Evolutionary conservation across 2,329 filamentous ascomycete genomes (phyloP), one percentile per base, ranked within the genome.

Genomic region (Colletotrichum sidae): DNA sequence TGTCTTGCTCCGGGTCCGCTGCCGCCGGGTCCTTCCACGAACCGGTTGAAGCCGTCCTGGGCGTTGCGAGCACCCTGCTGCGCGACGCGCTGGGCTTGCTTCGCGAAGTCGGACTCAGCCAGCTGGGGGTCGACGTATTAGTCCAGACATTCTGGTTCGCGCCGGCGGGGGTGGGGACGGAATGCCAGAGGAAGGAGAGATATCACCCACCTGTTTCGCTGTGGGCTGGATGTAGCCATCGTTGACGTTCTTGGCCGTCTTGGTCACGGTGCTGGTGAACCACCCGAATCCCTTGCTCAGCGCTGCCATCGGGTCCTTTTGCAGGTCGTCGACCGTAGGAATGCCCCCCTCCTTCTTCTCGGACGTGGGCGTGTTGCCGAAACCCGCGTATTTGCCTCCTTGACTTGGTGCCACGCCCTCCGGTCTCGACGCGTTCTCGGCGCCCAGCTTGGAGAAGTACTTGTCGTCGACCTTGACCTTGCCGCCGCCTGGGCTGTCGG

Each of bases 271-370:
- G 39, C 88, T 91, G 15, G 93, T 88, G 74, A 98, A 93, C 94
- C 96, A 98, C 8, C 95, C 95, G 73, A 98, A 96, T 0, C 95
- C 92, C 79, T 97, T 97, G 35, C 90, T 93, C 71, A 99, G 79
- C 13, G 95, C 94, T 1, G 88, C 94, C 68, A 98, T 84, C 0
- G 96, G 94, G 75, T 99, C 96, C 75, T 90, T 92, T 78, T 97
- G 93, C 74, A 98, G 88, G 59, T 98, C 95, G 59, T 96, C 91
- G n/a, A 96, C 81, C 11, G 88, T 88, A 0, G 92, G 92, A 34
- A 92, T 79, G 10, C 77, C 78, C 11, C 80, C 79, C 55, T 76
- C 77, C 46, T 76, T 77, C 39, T 77, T 77, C 58, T 83, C 78
- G 15, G 87, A 83, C 58, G 83, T 84, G 34, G 91, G 87, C 54